Base-by-base conservation (phyloP, 2,329 filamentous ascomycete species). In the Talaromyces sp. region DNA sequence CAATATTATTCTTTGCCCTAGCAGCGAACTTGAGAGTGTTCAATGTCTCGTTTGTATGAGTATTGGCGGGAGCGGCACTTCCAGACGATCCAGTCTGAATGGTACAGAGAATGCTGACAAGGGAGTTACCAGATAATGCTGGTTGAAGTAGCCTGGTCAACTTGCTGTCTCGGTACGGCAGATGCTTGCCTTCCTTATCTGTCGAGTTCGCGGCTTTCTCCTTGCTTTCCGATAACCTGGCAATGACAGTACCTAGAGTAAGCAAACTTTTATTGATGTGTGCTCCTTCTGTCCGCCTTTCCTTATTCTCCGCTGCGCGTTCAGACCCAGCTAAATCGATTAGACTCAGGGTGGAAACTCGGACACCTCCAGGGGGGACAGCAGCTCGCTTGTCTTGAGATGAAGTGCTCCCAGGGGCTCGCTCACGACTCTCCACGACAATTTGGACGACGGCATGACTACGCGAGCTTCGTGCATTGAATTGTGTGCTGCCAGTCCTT, bases 361-460 rank as follows among this genome's bases (percentile, higher is more conserved):
- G 88, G 5, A 99, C 95, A 63, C 95, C 95, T 57, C 94, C 94
- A 0, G 94, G 93, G 27, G 86, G 75, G 52, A 95, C 81, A 4
- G 83, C 88, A 1, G 89, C 84, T 56, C 91, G 85, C 72, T 91
- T 91, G 16, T 88, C 86, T 56, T 79, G 77, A 8, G 78, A 68
- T 27, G 73, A 69, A 5, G 70, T 76, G 6, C 78, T 76, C 1
- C 83, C 82, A 0, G 91, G 87, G 50, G 89, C 86, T 54, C 95
- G 89, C 75, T 97, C 94, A 75, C 95, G 86, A 73, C 93, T 97
- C 75, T 99, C 95, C 12, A 99, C 95, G 2, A 99, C 94, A 68
- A 99, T 99, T 75, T 99, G 95, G 42, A 99, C 95, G 23, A 99
- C 95, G 0, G 95, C 95, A 72, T 99, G 95, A 85, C 92, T 97